A percentile compares a stretch with the other conserved stretches of the same genome.
Conservation (phyloP, 1,284 basidiomycete genomes). For the Naganishia liquefaciens region DNA sequence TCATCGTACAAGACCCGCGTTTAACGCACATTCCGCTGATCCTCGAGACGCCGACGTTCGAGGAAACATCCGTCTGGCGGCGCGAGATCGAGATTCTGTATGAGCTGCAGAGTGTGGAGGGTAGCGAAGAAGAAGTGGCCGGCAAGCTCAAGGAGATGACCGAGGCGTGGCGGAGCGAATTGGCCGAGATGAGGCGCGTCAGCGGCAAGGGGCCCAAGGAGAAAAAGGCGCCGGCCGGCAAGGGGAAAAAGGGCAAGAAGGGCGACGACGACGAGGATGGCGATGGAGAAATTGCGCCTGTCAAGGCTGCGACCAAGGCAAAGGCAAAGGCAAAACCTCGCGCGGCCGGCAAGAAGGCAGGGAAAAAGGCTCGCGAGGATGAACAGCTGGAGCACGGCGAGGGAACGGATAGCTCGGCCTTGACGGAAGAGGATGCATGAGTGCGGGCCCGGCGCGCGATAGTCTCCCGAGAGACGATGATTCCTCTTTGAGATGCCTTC, state of each 20-base stretch:
- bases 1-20: conserved; percentile 69
- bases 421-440: conserved; percentile 10
- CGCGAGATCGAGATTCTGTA: conserved; percentile 64
- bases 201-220: conserved; percentile 42
- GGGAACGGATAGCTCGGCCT: conserved; percentile 4
- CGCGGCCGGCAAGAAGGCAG: conserved; percentile 36
- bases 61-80: conserved; percentile 62
- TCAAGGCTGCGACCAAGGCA: conserved; percentile 18
- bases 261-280: conserved; percentile 33
- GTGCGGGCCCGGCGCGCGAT: too few relatives aligned
- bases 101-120: conserved; percentile 47
- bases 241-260: conserved; percentile 37
- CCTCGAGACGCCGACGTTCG: conserved; percentile 73
- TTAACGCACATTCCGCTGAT: conserved; percentile 72
- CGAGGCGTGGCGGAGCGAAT: conserved; percentile 19
- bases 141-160: conserved; percentile 30
- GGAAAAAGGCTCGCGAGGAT: conserved; percentile 37
- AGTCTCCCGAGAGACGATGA: too few relatives aligned
- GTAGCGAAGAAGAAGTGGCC: conserved; percentile 28
- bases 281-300: conserved; percentile 7
- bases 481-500: too few relatives aligned
- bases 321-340: conserved; percentile 33
- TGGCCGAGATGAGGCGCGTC: conserved; percentile 38
- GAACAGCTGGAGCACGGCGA: conserved; percentile 32
- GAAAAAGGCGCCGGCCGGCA: conserved; percentile 47